These are phyloP conservation scores for Echium plantagineum DNA, from an alignment of 257 asterid species.

Conservation along the genomic window DNA sequence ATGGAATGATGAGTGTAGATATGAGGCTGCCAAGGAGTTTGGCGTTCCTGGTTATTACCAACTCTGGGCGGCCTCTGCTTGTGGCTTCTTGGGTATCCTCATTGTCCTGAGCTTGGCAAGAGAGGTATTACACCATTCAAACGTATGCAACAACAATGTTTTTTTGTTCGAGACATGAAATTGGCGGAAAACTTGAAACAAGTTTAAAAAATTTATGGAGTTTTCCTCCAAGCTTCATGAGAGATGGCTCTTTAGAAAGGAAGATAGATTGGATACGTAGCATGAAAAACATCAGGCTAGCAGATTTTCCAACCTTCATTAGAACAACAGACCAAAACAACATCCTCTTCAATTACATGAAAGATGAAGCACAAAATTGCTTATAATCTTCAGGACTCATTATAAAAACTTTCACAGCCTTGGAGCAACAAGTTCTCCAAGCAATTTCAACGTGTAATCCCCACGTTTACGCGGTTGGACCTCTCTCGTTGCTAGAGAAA, in stretches of 20 bases:
- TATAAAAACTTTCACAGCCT: slow-evolving; percentile 14
- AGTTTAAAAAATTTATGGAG: too few relatives aligned
- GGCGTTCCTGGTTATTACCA: slow-evolving; percentile 13
- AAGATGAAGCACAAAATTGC: slow-evolving; percentile 15
- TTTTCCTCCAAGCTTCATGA: neutral
- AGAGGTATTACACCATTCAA: slow-evolving; percentile 14
- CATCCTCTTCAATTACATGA: neutral
- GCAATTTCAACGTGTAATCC: slow-evolving; percentile 13
- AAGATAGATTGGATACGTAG: slow-evolving; percentile 21
- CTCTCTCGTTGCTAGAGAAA: slow-evolving; percentile 14
- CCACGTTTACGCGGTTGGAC: slow-evolving; percentile 17
- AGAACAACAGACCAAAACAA: slow-evolving; percentile 22
- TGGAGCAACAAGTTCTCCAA: slow-evolving; percentile 15
- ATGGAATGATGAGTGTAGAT: slow-evolving; percentile 15
- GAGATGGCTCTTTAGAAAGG: slow-evolving; percentile 20
- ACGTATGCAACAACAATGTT: neutral
- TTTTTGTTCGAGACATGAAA: too few relatives aligned
- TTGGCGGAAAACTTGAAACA: too few relatives aligned
- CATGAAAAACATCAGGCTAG: slow-evolving; percentile 18
- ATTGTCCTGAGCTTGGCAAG: slow-evolving; percentile 10
- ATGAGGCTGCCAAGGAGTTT: slow-evolving; percentile 8
- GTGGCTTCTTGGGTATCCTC: slow-evolving; percentile 10
- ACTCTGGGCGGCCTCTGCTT: slow-evolving; percentile 16
- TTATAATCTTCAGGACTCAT: slow-evolving; percentile 14
- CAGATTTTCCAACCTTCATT: slow-evolving; percentile 20